Evolutionary conservation across 257 asterid genomes (phyloP), one percentile per base, ranked within the genome.

Genomic region (Gardenia jasminoides): DNA sequence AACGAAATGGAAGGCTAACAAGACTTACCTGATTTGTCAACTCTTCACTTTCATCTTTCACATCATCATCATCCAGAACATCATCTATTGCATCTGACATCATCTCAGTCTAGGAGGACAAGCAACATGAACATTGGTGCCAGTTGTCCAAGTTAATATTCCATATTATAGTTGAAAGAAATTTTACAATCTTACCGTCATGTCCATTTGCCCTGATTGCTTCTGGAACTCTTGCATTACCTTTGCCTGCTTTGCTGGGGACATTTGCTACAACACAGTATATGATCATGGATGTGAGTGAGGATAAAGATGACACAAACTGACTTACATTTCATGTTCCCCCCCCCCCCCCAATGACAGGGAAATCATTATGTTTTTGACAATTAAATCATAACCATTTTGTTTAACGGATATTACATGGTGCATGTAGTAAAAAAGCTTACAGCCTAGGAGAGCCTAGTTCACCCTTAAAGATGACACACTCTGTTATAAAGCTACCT

Each of bases 161-260:
- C 69, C 10, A 47, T 22, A 67, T 22, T n/a, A 41, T 41, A 50
- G 11, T 41, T 30, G 2, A 39, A 47, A 30, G 46, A 46, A 19
- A 48, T 36, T 36, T 28, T n/a, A 58, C 12, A 70, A 78, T 67
- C 90, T 85, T 84, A 83, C 99, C 30, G 97, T 92, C 98, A 93
- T 93, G 85, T 96, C 99, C 97, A 96, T 82, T 82, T 96, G 98
- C 6, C 93, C 94, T 44, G 98, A 96, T 84, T 96, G 97, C 91
- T 78, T 92, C 84, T 96, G 99, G 89, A 96, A 96, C 28, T 96
- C 97, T 76, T 78, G 94, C 68, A 96, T 90, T 76, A 93, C 92
- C 86, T 96, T 90, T 24, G 88, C 86, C 87, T 96, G 99, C 88
- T 91, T 91, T 31, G 87, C 88, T 10, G 99, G 99, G 66, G 62